Conservation (phyloP, 352 stramenopile species). For the Pythium aphanidermatum region DNA sequence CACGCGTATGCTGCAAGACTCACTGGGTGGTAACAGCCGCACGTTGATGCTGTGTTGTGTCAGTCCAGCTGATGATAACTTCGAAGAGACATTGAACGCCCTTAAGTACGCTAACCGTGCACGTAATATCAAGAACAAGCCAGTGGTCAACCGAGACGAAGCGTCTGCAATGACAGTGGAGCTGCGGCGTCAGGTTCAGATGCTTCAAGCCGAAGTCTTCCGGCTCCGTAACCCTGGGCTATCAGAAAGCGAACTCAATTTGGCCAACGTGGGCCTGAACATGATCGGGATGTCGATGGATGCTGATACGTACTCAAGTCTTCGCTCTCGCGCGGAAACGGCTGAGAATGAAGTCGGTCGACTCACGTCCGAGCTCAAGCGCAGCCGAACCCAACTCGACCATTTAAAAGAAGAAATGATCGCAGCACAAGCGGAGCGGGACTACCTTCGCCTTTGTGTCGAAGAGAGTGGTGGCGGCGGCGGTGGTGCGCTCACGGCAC, state of each 20-base stretch:
- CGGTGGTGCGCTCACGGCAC: constrained; percentile 6
- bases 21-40: constrained; percentile 87
- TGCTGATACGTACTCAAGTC: constrained; percentile 70
- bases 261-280: constrained; percentile 48
- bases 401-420: constrained; percentile 84
- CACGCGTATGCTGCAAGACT: constrained; percentile 92
- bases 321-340: constrained; percentile 66
- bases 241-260: constrained; percentile 72
- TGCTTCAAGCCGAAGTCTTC: constrained; percentile 79
- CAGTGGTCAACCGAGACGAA: constrained; percentile 82
- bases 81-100: constrained; percentile 89
- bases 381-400: constrained; percentile 69
- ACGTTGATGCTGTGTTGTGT: constrained; percentile 93
- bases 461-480: constrained; percentile 34
- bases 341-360: constrained; percentile 75
- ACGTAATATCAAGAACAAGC: constrained; percentile 88
- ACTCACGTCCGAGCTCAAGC: constrained; percentile 70
- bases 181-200: constrained; percentile 69
- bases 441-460: constrained; percentile 67
- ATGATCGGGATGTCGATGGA: constrained; percentile 63
- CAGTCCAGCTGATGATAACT: constrained; percentile 87
- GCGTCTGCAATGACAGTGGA: constrained; percentile 64
- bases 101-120: constrained; percentile 91
- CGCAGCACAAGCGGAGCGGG: constrained; percentile 73
- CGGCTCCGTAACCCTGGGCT: constrained; percentile 73